phyloP scores from a whole-genome alignment of 129 eudicot genomes.

The Logfia minima region DNA sequence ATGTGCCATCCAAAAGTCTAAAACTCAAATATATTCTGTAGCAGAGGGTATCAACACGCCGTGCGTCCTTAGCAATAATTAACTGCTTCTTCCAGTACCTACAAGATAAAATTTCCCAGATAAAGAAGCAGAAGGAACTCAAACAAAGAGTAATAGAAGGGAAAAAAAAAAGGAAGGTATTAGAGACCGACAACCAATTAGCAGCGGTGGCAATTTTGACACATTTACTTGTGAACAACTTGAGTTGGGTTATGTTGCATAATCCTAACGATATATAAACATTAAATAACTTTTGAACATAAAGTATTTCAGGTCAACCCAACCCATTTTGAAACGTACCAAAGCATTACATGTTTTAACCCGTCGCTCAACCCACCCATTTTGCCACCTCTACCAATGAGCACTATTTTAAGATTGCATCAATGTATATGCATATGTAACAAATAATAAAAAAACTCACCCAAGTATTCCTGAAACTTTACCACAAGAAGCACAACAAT shows the following conservation, averaged over 20 bases:
- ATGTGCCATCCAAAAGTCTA: conserved; percentile 84
- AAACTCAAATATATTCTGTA: conserved; percentile 67
- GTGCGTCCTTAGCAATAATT: conserved; percentile 77
- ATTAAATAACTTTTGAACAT: background rate
- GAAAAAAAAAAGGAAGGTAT: no score
- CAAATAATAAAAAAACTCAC: conserved; percentile 43
- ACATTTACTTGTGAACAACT: background rate
- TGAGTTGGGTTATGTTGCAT: background rate
- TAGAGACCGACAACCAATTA: background rate
- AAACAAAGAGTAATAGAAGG: background rate
- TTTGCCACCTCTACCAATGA: background rate
- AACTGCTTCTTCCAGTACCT: conserved; percentile 95
- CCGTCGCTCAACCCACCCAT: background rate
- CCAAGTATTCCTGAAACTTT: conserved; percentile 93
- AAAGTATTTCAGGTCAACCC: background rate
- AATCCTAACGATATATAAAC: background rate
- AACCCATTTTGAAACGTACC: background rate
- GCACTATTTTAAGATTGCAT: background rate
- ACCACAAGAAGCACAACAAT: conserved; percentile 94
- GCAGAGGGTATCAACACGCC: conserved; percentile 86
- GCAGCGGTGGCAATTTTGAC: background rate
- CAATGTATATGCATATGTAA: background rate
- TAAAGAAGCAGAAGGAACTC: conserved; percentile 14
- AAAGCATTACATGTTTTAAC: background rate
- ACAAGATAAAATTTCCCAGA: conserved; percentile 21